Conservation (phyloP, 2,329 filamentous ascomycete species). For the Fusarium longipes region DNA sequence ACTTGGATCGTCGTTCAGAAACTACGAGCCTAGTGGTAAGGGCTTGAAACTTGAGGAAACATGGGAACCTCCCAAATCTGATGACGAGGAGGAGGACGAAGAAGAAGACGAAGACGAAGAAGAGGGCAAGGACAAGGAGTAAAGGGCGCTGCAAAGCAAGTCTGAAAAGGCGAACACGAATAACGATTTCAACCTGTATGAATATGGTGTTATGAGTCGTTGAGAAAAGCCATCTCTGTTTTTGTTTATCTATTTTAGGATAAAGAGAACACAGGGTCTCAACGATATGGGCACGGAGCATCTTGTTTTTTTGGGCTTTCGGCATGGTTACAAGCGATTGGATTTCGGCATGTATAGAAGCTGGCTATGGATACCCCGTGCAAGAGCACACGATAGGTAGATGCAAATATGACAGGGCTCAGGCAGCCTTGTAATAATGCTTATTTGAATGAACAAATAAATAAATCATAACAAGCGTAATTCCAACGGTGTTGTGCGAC, state of each 20-base stretch:
- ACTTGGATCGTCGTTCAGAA: slow-evolving; percentile 61
- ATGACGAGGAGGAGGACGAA: slow-evolving; percentile 66
- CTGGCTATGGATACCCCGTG: slow-evolving; percentile 43
- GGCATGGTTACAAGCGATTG: slow-evolving; percentile 23
- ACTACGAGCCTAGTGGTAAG: slow-evolving; percentile 68
- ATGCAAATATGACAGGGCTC: slow-evolving; percentile 18
- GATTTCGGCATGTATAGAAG: slow-evolving; percentile 31
- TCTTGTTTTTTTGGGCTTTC: slow-evolving; percentile 23
- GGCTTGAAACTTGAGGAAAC: slow-evolving; percentile 85
- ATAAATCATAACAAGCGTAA: not conserved
- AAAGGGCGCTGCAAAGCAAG: slow-evolving; percentile 45
- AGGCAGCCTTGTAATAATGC: slow-evolving; percentile 18
- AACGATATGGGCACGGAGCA: slow-evolving; percentile 22
- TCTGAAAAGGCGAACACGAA: slow-evolving; percentile 24
- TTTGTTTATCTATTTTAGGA: not conserved
- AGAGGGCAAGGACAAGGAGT: slow-evolving; percentile 11
- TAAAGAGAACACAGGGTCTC: slow-evolving; percentile 15
- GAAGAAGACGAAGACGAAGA: slow-evolving; percentile 58
- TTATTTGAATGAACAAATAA: slow-evolving; percentile 9
- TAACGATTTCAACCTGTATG: slow-evolving; percentile 38
- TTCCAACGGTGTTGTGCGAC: not conserved
- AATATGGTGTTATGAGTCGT: slow-evolving; percentile 20
- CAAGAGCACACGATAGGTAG: slow-evolving; percentile 25
- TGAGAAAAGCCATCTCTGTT: slow-evolving; percentile 9
- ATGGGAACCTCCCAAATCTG: slow-evolving; percentile 75